Percentiles rank a stretch among this genome's conserved stretches.
These are phyloP conservation scores for Lonicera japonica DNA, from an alignment of 129 eudicot genomes.

Conservation along the genomic window DNA sequence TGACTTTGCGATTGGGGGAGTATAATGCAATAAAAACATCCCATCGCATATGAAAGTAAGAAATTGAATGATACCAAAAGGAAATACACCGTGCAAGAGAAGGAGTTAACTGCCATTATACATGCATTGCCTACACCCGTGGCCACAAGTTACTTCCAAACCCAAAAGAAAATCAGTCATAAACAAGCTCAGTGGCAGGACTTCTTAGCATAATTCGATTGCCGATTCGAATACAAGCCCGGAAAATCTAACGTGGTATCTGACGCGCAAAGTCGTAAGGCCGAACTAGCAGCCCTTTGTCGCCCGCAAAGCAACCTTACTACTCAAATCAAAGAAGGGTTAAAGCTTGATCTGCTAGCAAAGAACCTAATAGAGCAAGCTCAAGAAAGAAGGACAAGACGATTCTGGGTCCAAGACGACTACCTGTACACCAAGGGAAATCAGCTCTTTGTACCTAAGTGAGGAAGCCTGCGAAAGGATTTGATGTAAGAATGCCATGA, in stretches of 20 bases:
- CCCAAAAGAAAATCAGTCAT: background rate
- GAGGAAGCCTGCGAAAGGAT: too few species aligned
- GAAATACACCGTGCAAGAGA: conserved; percentile 1
- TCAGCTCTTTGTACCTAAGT: too few species aligned
- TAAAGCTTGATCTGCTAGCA: background rate
- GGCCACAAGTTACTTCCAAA: background rate
- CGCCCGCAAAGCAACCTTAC: background rate
- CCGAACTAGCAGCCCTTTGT: background rate
- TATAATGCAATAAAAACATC: background rate
- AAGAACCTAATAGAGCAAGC: background rate
- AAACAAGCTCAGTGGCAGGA: conserved; percentile 3
- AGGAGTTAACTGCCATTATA: background rate
- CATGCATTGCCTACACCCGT: conserved; percentile 1
- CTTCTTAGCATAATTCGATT: background rate
- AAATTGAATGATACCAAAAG: background rate
- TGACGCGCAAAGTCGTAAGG: background rate
- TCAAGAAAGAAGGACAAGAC: background rate
- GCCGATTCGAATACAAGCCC: background rate
- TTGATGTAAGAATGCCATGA: too few species aligned
- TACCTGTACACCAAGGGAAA: background rate
- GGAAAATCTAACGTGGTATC: background rate
- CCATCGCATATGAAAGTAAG: background rate
- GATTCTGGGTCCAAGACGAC: background rate
- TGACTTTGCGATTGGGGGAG: background rate
- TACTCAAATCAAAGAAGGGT: background rate